Conservation (phyloP, 31 red algal species). For the Porphyra umbilicalis region DNA sequence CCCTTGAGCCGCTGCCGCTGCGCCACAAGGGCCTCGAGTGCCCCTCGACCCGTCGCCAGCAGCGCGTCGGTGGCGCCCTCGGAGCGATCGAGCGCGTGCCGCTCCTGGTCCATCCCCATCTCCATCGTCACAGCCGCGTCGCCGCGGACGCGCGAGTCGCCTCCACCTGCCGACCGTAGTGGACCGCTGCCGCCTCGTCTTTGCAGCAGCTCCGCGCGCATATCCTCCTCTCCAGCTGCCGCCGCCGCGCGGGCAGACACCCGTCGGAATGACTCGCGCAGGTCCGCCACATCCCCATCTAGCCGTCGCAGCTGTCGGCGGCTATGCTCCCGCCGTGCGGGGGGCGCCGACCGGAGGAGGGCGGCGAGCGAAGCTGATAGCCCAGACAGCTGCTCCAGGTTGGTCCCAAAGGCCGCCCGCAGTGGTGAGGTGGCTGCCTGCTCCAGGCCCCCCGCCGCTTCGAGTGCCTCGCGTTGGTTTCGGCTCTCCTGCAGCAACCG, state of each 20-base stretch:
- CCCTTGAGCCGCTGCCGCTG: constrained; percentile 23
- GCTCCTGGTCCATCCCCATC: constrained; percentile 33
- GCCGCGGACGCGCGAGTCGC: neutral
- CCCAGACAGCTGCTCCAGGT: constrained; percentile 8
- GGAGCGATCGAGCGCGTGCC: constrained; percentile 11
- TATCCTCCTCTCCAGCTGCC: constrained; percentile 9
- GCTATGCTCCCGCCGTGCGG: constrained; percentile 16
- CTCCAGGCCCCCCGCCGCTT: constrained; percentile 28
- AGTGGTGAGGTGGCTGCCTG: constrained; percentile 15
- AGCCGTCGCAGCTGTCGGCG: constrained; percentile 15
- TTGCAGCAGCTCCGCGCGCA: constrained; percentile 48
- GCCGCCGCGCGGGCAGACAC: constrained; percentile 12
- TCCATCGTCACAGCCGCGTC: constrained; percentile 16
- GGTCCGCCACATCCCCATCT: constrained; percentile 42
- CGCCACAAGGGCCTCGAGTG: constrained; percentile 11
- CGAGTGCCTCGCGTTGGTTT: constrained; percentile 38
- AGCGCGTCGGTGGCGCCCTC: constrained; percentile 12
- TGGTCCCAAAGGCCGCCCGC: constrained; percentile 18
- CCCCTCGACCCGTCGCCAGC: constrained; percentile 16
- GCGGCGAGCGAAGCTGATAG: constrained; percentile 11
- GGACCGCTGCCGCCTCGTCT: constrained; percentile 9
- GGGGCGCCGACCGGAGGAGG: constrained; percentile 6
- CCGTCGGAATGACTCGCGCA: constrained; percentile 23
- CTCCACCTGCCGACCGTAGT: neutral
- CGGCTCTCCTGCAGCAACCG: constrained; percentile 30